A percentile compares a stretch with the other conserved stretches of the same genome.
These are phyloP conservation scores for Lignosus rhinocerotis DNA, from an alignment of 1,284 basidiomycete species.

Conservation along the genomic window DNA sequence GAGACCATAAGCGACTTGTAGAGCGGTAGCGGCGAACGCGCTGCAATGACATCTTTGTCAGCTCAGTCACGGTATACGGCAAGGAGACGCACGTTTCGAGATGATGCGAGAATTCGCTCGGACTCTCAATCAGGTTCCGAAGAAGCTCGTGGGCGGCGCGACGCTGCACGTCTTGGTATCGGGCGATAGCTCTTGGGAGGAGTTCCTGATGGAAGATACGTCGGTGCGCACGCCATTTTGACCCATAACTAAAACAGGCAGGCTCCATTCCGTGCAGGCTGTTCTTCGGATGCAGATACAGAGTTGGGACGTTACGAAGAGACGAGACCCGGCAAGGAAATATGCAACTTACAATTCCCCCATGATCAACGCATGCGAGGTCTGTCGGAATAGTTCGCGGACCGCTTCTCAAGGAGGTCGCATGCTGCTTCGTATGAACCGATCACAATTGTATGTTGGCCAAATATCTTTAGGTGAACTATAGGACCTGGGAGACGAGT, in stretches of 20 bases:
- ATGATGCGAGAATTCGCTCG: neutral
- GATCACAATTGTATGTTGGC: constrained; percentile 9
- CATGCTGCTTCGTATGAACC: constrained; percentile 23
- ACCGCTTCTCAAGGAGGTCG: constrained; percentile 44
- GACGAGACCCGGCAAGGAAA: neutral
- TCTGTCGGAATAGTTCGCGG: constrained; percentile 25
- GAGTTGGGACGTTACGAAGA: neutral
- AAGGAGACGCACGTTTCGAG: neutral
- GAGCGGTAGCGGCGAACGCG: neutral
- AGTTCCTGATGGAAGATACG: constrained; percentile 5
- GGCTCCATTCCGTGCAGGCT: neutral
- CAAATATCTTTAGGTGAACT: constrained; percentile 8
- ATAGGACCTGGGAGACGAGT: constrained; percentile 2
- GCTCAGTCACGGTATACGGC: neutral
- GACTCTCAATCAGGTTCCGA: neutral
- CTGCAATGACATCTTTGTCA: neutral
- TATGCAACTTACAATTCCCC: constrained; percentile 3
- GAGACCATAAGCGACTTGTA: constrained; percentile 3
- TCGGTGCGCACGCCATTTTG: constrained; percentile 4
- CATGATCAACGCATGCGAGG: constrained; percentile 2
- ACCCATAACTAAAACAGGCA: neutral
- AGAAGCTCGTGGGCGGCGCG: neutral
- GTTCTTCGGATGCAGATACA: neutral
- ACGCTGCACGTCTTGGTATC: constrained; percentile 2
- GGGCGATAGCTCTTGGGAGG: neutral